A percentile compares a stretch with the other conserved stretches of the same genome.
phyloP scores from a whole-genome alignment of 305 asterid genomes.

The Fraxinus platypoda region DNA sequence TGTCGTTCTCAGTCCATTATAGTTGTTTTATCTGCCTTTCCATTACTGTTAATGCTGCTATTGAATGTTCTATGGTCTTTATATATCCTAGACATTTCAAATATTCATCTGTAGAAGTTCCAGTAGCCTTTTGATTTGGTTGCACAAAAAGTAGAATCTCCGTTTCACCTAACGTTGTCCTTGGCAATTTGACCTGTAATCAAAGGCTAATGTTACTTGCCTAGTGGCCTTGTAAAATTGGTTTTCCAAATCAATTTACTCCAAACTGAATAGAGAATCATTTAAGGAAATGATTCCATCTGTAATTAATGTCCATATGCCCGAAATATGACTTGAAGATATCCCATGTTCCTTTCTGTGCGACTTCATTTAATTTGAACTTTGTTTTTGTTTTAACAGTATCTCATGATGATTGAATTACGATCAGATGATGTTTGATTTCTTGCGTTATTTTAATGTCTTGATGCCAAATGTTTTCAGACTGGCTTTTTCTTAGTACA shows the following conservation, averaged over 20 bases:
- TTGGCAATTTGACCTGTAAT: not conserved
- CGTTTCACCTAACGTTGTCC: not conserved
- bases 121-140: not conserved
- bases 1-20: not conserved
- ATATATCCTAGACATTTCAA: not conserved
- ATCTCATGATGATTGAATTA: not conserved
- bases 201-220: not conserved
- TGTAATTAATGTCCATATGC: not conserved
- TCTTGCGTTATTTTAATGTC: not conserved
- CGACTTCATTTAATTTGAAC: not conserved
- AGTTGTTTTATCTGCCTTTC: not conserved
- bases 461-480: not conserved
- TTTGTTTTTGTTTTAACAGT: not conserved
- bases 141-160: not conserved
- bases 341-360: not conserved
- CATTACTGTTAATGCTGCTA: not conserved
- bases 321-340: not conserved
- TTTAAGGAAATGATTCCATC: not conserved
- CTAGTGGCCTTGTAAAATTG: not conserved
- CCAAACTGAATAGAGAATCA: not conserved
- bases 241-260: not conserved
- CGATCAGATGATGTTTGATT: not conserved
- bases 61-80: not conserved
- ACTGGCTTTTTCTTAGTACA: slow-evolving; percentile 82
- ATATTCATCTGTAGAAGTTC: not conserved